Percentiles rank a stretch among this genome's conserved stretches.
Evolutionary conservation across 805 yeast genomes (phyloP).

Genomic region (Isabelozyma rhagii): DNA sequence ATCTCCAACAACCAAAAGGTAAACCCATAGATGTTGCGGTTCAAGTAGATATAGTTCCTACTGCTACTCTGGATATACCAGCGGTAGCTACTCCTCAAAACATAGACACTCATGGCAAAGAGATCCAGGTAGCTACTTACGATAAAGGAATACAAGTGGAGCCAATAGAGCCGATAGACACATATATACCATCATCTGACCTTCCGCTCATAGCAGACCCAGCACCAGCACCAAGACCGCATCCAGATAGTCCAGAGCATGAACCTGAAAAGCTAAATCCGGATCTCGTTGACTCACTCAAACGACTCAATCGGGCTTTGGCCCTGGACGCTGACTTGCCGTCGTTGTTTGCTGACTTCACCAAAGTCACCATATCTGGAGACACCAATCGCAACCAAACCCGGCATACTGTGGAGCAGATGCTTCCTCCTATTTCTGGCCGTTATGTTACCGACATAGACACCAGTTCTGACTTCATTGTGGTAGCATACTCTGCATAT

Average conservation of each 20-base stretch:
- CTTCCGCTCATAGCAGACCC: neutral
- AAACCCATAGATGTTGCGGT: constrained; percentile 21
- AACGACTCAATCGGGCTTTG: constrained; percentile 17
- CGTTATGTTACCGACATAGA: constrained; percentile 21
- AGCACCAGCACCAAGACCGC: neutral
- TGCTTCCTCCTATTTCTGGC: constrained; percentile 1
- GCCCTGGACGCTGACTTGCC: constrained; percentile 5
- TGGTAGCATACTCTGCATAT: constrained; percentile 10
- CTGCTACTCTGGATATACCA: neutral
- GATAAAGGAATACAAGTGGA: constrained; percentile 23
- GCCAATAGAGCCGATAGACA: neutral
- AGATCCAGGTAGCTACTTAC: constrained; percentile 17
- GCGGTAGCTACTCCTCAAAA: neutral
- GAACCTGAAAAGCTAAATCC: neutral
- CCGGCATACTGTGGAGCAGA: neutral
- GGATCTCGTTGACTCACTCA: constrained; percentile 5
- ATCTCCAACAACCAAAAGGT: constrained; percentile 4
- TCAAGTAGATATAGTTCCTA: constrained; percentile 19
- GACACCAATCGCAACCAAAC: neutral
- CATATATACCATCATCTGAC: neutral
- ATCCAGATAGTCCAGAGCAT: neutral
- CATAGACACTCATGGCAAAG: constrained; percentile 16
- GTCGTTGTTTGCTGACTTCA: neutral
- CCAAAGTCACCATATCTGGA: neutral
- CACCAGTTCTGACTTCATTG: constrained; percentile 30